A percentile compares a stretch with the other conserved stretches of the same genome.
Evolutionary conservation across 257 asterid genomes (phyloP).

Genomic region (Salvia rosmarinus): DNA sequence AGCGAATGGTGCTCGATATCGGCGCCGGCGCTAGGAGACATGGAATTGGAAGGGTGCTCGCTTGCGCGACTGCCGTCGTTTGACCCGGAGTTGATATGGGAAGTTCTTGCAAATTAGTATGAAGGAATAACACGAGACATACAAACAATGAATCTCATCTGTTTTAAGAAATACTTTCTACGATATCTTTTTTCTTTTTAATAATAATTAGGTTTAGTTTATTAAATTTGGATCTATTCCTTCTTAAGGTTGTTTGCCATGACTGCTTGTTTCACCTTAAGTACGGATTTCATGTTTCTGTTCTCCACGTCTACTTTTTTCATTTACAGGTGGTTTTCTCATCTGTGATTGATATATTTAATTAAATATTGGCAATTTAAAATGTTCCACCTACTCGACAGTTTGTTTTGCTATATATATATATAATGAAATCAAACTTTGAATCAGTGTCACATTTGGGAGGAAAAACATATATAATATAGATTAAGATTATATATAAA

Average conservation of each 20-base stretch:
- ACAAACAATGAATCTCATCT: too few species aligned
- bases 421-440: too few species aligned
- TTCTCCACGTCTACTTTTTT: too few species aligned
- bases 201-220: background rate
- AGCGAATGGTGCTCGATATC: slow-evolving; percentile 39
- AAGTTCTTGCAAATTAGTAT: slow-evolving; percentile 73
- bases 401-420: background rate
- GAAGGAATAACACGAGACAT: too few species aligned
- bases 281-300: too few species aligned
- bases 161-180: too few species aligned
- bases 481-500: too few species aligned
- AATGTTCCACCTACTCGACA: background rate
- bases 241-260: slow-evolving; percentile 15
- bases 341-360: too few species aligned
- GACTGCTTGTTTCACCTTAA: slow-evolving; percentile 2
- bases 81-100: slow-evolving; percentile 95
- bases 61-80: slow-evolving; percentile 85
- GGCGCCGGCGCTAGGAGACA: slow-evolving; percentile 35
- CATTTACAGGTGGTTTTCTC: too few species aligned
- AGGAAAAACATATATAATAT: too few species aligned
- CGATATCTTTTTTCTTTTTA: too few species aligned
- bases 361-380: background rate
- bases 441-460: too few species aligned
- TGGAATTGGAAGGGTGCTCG: slow-evolving; percentile 61
- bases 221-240: background rate